Percentiles rank a stretch among this genome's conserved stretches.
Evolutionary conservation across 2,329 filamentous ascomycete species (phyloP).

Genomic region (Dactylellina drechsleri): DNA sequence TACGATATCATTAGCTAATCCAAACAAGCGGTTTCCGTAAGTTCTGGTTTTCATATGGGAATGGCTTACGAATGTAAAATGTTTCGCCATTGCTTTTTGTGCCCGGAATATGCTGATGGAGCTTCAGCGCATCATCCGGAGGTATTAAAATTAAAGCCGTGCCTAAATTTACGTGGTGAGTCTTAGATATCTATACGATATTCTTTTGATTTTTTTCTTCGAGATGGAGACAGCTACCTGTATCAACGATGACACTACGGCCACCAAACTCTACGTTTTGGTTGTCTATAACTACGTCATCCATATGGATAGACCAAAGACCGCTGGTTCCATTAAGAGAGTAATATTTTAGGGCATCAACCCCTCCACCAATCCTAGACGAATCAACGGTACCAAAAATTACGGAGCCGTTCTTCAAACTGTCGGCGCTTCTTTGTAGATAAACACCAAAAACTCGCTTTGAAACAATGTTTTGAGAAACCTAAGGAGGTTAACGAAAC

Average conservation of each 20-base stretch:
- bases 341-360: constrained; percentile 74
- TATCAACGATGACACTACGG: constrained; percentile 71
- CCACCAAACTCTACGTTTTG: constrained; percentile 66
- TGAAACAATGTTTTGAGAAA: constrained; percentile 31
- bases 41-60: too few relatives aligned
- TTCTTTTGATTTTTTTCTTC: too few relatives aligned
- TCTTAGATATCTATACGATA: too few relatives aligned
- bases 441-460: constrained; percentile 58
- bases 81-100: constrained; percentile 69
- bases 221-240: constrained; percentile 69
- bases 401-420: constrained; percentile 76
- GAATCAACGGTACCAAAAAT: constrained; percentile 78
- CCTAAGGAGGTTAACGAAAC: neutral
- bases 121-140: constrained; percentile 70
- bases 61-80: constrained; percentile 64
- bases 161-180: constrained; percentile 9
- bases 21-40: neutral
- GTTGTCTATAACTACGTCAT: constrained; percentile 72
- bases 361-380: constrained; percentile 69
- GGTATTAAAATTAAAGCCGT: constrained; percentile 72
- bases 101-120: constrained; percentile 76
- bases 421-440: constrained; percentile 74
- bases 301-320: constrained; percentile 79
- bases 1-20: neutral
- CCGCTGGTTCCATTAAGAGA: constrained; percentile 66